Conservation (phyloP, 169 alveolate species). For the Sarcocystis neurona region DNA sequence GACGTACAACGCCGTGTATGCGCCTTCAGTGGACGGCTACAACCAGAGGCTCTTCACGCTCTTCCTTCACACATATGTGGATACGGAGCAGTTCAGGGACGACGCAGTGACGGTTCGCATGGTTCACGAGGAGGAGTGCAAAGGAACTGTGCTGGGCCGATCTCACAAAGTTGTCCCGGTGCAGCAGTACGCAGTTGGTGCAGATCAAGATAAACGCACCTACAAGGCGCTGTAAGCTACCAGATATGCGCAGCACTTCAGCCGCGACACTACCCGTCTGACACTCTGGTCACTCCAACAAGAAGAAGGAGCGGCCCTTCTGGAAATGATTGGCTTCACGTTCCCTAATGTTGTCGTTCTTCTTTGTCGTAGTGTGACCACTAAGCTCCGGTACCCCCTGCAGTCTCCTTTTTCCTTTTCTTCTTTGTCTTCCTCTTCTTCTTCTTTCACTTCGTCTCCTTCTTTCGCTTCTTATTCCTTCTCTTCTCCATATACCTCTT, state of each 20-base stretch:
- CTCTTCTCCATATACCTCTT: too few relatives aligned
- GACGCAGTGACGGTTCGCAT: not conserved
- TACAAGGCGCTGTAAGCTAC: not conserved
- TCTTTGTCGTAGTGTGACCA: too few relatives aligned
- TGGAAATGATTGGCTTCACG: too few relatives aligned
- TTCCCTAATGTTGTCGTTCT: too few relatives aligned
- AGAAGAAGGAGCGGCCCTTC: too few relatives aligned
- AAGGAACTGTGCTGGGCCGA: not conserved
- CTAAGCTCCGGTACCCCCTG: too few relatives aligned
- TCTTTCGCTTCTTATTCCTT: too few relatives aligned
- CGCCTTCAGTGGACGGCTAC: not conserved
- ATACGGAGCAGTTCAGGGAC: not conserved
- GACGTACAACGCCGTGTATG: constrained; percentile 8
- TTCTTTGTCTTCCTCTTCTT: too few relatives aligned
- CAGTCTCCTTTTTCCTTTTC: too few relatives aligned
- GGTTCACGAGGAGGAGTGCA: not conserved
- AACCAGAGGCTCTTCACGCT: not conserved
- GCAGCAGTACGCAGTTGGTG: not conserved
- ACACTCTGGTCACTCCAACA: too few relatives aligned
- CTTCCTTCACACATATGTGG: not conserved
- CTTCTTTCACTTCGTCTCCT: too few relatives aligned
- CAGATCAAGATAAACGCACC: not conserved
- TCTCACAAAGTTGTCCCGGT: not conserved
- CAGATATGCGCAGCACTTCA: not conserved
- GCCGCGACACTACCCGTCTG: too few relatives aligned